phyloP scores from a whole-genome alignment of 2,329 filamentous ascomycete species.

The Aspergillus neotritici region DNA sequence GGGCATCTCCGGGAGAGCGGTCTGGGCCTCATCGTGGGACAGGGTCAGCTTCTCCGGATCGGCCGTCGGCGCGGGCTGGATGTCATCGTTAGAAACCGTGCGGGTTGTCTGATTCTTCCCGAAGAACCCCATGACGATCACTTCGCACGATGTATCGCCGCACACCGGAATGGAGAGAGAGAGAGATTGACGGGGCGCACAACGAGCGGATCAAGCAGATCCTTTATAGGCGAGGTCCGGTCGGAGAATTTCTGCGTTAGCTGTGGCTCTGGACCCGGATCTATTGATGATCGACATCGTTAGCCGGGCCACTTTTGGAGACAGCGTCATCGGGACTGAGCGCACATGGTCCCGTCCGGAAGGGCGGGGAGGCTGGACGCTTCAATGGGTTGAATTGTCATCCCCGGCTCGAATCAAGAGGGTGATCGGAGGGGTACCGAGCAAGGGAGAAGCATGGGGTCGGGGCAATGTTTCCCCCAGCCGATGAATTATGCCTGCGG shows the following conservation, averaged over 20 bases:
- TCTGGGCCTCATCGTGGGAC: constrained; percentile 15
- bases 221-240: constrained; percentile 10
- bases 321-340: no score
- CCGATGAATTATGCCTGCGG: no score
- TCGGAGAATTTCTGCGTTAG: constrained; percentile 11
- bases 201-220: not conserved
- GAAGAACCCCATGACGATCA: constrained; percentile 17
- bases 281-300: constrained; percentile 16
- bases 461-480: no score
- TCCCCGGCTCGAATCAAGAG: no score
- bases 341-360: no score
- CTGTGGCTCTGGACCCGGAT: constrained; percentile 2
- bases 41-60: constrained; percentile 26
- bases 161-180: not conserved
- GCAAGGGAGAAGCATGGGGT: no score
- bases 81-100: constrained; percentile 15
- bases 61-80: constrained; percentile 14
- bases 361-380: no score
- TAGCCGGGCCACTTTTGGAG: constrained; percentile 7
- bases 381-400: no score
- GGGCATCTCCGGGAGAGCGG: constrained; percentile 16
- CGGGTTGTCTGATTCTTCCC: constrained; percentile 9
- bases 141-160: not conserved
- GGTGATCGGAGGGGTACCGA: no score
- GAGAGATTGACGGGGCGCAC: not conserved